A percentile compares a stretch with the other conserved stretches of the same genome.
These are phyloP conservation scores for Pestalotiopsis sp. DNA, from an alignment of 2,329 filamentous ascomycete species.

Conservation along the genomic window DNA sequence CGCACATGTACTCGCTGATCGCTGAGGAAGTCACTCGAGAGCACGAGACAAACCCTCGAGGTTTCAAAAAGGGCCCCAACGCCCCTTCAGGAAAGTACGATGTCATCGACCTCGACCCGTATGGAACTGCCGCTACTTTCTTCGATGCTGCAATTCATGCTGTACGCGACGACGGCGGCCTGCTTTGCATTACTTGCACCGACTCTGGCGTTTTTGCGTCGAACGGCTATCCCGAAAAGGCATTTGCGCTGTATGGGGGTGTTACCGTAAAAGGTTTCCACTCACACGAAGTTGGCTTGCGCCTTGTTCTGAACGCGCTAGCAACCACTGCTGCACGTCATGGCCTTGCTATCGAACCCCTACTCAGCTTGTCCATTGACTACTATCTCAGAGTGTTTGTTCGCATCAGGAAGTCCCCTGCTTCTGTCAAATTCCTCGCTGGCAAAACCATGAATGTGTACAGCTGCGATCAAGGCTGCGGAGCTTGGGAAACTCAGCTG, in stretches of 20 bases:
- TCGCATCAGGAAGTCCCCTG: constrained; percentile 75
- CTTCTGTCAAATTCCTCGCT: constrained; percentile 85
- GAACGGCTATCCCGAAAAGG: constrained; percentile 91
- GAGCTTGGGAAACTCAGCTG: constrained; percentile 85
- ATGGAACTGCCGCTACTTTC: constrained; percentile 91
- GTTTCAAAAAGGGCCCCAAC: constrained; percentile 36
- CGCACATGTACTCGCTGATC: constrained; percentile 83
- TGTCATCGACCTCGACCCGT: constrained; percentile 95
- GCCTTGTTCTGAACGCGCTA: constrained; percentile 82
- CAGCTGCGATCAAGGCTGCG: constrained; percentile 87
- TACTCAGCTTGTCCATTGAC: constrained; percentile 92
- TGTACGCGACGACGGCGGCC: constrained; percentile 79
- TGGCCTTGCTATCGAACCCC: constrained; percentile 84
- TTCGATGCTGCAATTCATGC: constrained; percentile 88
- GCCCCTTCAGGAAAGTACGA: constrained; percentile 70
- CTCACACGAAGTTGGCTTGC: constrained; percentile 86
- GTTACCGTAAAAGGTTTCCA: constrained; percentile 81
- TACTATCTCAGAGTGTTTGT: constrained; percentile 94
- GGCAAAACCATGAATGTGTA: constrained; percentile 93
- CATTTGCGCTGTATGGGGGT: constrained; percentile 91
- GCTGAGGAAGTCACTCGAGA: constrained; percentile 52
- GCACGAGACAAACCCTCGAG: constrained; percentile 37
- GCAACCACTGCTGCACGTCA: constrained; percentile 81
- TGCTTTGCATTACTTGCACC: constrained; percentile 94
- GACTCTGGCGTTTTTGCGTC: constrained; percentile 96